These are phyloP conservation scores for Ogataea corticis DNA, from an alignment of 805 yeast species.

Conservation along the genomic window DNA sequence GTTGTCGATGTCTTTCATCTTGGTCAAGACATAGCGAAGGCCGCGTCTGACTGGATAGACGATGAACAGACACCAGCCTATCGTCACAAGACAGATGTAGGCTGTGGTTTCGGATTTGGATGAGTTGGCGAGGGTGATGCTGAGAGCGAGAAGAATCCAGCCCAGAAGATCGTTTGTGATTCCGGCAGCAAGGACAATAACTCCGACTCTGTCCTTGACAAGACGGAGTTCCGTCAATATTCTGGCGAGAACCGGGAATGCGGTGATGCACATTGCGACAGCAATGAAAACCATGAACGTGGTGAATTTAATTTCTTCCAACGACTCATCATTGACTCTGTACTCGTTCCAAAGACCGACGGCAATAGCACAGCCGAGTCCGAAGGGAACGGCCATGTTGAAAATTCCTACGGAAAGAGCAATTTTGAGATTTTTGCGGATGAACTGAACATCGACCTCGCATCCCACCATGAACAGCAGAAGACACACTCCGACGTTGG, in stretches of 20 bases:
- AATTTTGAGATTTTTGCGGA: constrained; percentile 56
- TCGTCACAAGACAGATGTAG: constrained; percentile 62
- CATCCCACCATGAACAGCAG: constrained; percentile 76
- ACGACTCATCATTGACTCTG: constrained; percentile 34
- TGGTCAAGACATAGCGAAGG: constrained; percentile 46
- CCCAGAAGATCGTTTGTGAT: constrained; percentile 78
- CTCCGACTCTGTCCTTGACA: constrained; percentile 70
- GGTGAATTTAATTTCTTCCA: constrained; percentile 54
- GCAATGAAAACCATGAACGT: constrained; percentile 81
- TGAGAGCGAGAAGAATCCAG: constrained; percentile 76
- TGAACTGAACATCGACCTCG: constrained; percentile 71
- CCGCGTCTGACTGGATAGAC: constrained; percentile 55
- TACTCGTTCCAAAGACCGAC: constrained; percentile 65
- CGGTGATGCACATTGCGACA: constrained; percentile 82
- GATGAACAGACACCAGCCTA: constrained; percentile 69
- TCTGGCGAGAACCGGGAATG: constrained; percentile 81
- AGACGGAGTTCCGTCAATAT: constrained; percentile 72
- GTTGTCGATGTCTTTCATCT: constrained; percentile 43
- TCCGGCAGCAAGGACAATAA: constrained; percentile 78
- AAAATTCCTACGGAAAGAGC: constrained; percentile 70
- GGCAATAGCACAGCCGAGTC: constrained; percentile 71
- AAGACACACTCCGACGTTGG: constrained; percentile 73
- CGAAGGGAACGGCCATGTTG: constrained; percentile 79
- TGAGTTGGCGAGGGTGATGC: constrained; percentile 75
- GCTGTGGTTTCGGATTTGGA: constrained; percentile 67